A percentile compares a stretch with the other conserved stretches of the same genome.
Conservation (phyloP, 371 early-diverging fungal genomes). For the Mucor racemosus region DNA sequence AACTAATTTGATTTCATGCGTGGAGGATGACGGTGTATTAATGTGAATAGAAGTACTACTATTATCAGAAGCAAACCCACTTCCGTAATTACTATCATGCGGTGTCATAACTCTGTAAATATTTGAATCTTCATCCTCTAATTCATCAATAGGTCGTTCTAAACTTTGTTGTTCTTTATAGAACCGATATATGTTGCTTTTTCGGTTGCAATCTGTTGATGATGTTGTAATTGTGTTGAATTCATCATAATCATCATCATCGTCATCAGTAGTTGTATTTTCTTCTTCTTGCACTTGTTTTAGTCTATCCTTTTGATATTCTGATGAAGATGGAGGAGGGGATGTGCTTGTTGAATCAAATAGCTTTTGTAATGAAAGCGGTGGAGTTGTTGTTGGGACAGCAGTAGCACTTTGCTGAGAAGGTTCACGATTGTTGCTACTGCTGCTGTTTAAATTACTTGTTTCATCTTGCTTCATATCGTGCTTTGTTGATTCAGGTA, state of each 20-base stretch:
- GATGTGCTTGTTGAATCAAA: not conserved
- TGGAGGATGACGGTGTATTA: not conserved
- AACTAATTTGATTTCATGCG: not conserved
- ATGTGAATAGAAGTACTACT: not conserved
- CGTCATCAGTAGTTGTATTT: not conserved
- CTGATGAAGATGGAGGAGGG: not conserved
- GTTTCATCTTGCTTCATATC: not conserved
- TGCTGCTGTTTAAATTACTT: not conserved
- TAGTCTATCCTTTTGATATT: not conserved
- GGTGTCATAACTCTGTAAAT: not conserved
- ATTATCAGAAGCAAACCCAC: not conserved
- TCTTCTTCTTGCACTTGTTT: slow-evolving; percentile 3
- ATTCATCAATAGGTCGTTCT: not conserved
- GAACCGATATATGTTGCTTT: slow-evolving; percentile 14
- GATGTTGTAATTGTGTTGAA: slow-evolving; percentile 17
- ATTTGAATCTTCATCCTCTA: slow-evolving; percentile 1
- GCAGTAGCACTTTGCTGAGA: not conserved
- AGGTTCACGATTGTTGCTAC: not conserved
- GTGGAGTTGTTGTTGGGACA: not conserved
- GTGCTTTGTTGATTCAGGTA: not conserved
- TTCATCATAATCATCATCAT: not conserved
- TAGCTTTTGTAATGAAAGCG: not conserved
- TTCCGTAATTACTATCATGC: not conserved
- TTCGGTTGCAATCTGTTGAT: slow-evolving; percentile 17
- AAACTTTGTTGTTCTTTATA: slow-evolving; percentile 16